Conservation (phyloP, 2,329 filamentous ascomycete species). For the Alternaria burnsii region DNA sequence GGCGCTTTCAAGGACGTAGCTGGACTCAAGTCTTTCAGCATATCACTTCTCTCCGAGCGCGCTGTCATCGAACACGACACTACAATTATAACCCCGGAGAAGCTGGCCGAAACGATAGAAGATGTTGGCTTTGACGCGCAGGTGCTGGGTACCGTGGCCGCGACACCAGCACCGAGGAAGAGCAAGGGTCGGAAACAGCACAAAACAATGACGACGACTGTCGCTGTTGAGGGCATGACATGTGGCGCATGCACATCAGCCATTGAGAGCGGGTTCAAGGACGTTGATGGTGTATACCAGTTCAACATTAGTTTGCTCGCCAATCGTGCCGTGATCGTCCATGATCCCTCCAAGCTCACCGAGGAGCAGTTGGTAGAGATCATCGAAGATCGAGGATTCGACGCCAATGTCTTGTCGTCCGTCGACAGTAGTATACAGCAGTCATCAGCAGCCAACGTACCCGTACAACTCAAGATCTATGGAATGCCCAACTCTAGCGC, state of each 20-base stretch:
- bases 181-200: conserved; percentile 53
- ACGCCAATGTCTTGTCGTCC: conserved; percentile 82
- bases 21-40: conserved; percentile 78
- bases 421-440: conserved; percentile 65
- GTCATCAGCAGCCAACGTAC: conserved; percentile 64
- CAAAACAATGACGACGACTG: conserved; percentile 74
- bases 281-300: conserved; percentile 78
- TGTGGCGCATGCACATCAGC: conserved; percentile 96
- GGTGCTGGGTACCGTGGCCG: conserved; percentile 74
- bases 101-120: conserved; percentile 67
- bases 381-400: conserved; percentile 91
- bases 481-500: conserved; percentile 76
- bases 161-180: conserved; percentile 42
- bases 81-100: conserved; percentile 59
- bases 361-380: conserved; percentile 79
- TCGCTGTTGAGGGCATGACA: conserved; percentile 96
- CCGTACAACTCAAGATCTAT: conserved; percentile 83
- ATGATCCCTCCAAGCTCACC: conserved; percentile 76
- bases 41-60: conserved; percentile 83
- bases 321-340: conserved; percentile 87
- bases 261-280: conserved; percentile 82
- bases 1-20: conserved; percentile 77
- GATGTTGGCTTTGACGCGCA: conserved; percentile 81
- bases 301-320: conserved; percentile 96
- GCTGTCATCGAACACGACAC: conserved; percentile 85